Conservation (phyloP, 2,329 filamentous ascomycete genomes). For the Blastomyces emzantsi region DNA sequence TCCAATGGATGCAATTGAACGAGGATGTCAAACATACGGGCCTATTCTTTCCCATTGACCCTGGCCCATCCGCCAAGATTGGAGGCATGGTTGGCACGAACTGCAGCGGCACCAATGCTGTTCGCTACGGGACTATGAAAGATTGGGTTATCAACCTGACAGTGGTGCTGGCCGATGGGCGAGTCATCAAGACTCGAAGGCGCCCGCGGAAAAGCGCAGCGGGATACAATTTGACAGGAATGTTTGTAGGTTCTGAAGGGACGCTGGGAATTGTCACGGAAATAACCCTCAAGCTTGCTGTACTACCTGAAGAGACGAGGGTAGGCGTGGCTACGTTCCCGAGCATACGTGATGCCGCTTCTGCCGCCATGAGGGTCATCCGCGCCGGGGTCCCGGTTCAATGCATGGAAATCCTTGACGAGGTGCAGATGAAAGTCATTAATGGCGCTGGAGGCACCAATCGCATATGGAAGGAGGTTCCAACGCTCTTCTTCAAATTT, state of each 20-base stretch:
- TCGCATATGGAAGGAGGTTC: constrained; percentile 35
- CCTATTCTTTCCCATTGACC: constrained; percentile 86
- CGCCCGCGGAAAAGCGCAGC: constrained; percentile 61
- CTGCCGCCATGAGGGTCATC: constrained; percentile 56
- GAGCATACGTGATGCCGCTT: constrained; percentile 52
- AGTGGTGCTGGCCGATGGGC: constrained; percentile 60
- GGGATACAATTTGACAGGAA: constrained; percentile 60
- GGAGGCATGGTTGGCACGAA: constrained; percentile 59
- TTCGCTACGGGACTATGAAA: constrained; percentile 65
- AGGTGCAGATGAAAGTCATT: constrained; percentile 56
- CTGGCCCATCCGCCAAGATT: constrained; percentile 55
- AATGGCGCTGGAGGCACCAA: constrained; percentile 56
- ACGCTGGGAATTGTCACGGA: constrained; percentile 64
- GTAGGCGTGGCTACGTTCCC: constrained; percentile 57
- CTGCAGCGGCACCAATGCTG: constrained; percentile 54
- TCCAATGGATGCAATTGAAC: constrained; percentile 89
- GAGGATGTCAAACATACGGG: constrained; percentile 61
- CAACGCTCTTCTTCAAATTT: constrained; percentile 47
- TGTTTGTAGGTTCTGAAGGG: constrained; percentile 63
- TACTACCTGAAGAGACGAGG: constrained; percentile 53
- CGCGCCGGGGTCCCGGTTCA: constrained; percentile 57
- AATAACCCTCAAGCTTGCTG: constrained; percentile 57
- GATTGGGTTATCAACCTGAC: constrained; percentile 66
- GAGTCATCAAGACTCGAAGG: constrained; percentile 57
- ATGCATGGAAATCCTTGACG: constrained; percentile 56